phyloP scores from a whole-genome alignment of 2,329 filamentous ascomycete genomes.

The Colletotrichum zoysiae region DNA sequence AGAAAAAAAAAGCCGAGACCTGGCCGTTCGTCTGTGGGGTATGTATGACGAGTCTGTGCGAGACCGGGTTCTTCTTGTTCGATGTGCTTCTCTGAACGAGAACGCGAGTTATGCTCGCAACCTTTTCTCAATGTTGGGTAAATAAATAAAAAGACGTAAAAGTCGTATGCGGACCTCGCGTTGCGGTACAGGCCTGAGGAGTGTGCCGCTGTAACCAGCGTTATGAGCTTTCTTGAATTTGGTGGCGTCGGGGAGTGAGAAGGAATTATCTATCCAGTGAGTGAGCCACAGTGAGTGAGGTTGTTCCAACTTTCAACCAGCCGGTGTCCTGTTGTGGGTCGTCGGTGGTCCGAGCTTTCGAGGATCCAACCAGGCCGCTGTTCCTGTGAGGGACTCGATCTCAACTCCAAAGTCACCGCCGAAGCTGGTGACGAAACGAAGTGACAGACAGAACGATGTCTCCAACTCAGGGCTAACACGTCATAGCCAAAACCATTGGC shows the following conservation, averaged over 20 bases:
- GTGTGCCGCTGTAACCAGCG: neutral
- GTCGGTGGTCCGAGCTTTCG: slow-evolving; percentile 2
- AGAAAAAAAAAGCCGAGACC: too few relatives aligned
- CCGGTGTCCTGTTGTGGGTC: neutral
- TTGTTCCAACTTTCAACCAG: neutral
- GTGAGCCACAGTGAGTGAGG: slow-evolving; percentile 1
- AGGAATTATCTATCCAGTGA: neutral
- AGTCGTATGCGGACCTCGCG: neutral
- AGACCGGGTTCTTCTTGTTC: neutral
- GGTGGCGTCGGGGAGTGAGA: neutral
- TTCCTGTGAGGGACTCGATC: neutral
- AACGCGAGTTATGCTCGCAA: neutral
- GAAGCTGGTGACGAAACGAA: neutral
- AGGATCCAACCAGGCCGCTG: slow-evolving; percentile 1
- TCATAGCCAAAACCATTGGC: neutral
- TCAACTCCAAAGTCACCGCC: neutral
- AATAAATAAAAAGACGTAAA: neutral
- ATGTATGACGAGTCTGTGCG: neutral
- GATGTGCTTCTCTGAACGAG: neutral
- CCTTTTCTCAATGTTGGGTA: neutral
- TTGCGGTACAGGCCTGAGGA: neutral
- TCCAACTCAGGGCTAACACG: neutral
- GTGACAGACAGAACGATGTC: neutral
- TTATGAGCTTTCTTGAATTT: neutral
- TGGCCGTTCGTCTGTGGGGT: neutral